Evolutionary conservation across 2,329 filamentous ascomycete species (phyloP).

Genomic region (Xylariaceae sp.): DNA sequence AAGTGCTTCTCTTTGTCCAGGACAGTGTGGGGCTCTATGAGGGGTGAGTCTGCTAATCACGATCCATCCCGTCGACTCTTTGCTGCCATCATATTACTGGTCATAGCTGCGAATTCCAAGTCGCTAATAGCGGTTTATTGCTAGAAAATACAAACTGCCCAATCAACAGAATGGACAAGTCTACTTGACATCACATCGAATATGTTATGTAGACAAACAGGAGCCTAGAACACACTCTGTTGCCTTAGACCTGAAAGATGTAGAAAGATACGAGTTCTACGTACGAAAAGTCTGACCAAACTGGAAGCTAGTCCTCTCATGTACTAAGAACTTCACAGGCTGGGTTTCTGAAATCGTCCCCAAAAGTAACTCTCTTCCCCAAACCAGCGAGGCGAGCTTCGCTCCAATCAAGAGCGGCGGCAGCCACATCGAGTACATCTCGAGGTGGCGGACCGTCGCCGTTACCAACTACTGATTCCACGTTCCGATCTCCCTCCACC

Average conservation of each 20-base stretch:
- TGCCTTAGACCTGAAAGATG: constrained; percentile 84
- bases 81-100: not conserved
- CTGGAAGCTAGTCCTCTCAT: not conserved
- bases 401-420: constrained; percentile 56
- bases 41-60: constrained; percentile 65
- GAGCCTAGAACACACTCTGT: constrained; percentile 85
- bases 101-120: not conserved
- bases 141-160: constrained; percentile 90
- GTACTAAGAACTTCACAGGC: constrained; percentile 53
- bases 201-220: constrained; percentile 90
- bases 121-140: constrained; percentile 17
- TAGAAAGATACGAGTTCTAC: constrained; percentile 90
- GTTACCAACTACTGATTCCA: constrained; percentile 26
- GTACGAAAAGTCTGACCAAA: constrained; percentile 49
- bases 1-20: constrained; percentile 93
- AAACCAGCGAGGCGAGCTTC: constrained; percentile 73
- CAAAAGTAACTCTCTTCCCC: constrained; percentile 87
- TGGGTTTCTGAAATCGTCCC: constrained; percentile 90
- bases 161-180: constrained; percentile 95
- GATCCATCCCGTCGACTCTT: constrained; percentile 1
- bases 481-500: constrained; percentile 46
- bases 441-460: constrained; percentile 47
- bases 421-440: constrained; percentile 48
- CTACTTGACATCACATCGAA: constrained; percentile 92
- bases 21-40: constrained; percentile 97